Evolutionary conservation across 257 asterid genomes (phyloP).

Genomic region (Sherardia arvensis): DNA sequence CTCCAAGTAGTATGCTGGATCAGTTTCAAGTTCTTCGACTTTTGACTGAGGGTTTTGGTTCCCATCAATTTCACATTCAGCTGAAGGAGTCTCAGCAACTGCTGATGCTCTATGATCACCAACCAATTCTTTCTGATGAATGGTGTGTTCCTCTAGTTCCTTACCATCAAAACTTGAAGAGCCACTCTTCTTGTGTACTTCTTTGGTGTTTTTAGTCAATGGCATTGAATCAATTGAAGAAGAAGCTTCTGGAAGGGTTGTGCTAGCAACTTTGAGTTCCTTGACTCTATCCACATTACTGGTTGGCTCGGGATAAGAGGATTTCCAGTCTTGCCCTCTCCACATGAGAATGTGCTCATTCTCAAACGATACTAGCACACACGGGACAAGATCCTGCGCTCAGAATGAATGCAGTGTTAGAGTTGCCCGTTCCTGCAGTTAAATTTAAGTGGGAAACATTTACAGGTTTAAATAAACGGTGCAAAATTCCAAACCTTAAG

Average conservation of each 20-base stretch:
- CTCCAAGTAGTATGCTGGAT: conserved; percentile 16
- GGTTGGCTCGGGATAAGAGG: conserved; percentile 31
- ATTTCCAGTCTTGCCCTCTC: conserved; percentile 80
- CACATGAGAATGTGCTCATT: conserved; percentile 74
- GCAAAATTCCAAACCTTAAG: conserved; percentile 51
- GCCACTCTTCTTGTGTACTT: conserved; percentile 5
- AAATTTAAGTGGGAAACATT: neutral
- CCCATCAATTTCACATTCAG: conserved; percentile 9
- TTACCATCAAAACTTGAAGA: conserved; percentile 17
- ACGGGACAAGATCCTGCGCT: conserved; percentile 88
- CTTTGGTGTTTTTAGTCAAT: neutral
- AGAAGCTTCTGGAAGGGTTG: conserved; percentile 9
- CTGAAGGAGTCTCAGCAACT: conserved; percentile 19
- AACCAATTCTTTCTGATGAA: conserved; percentile 12
- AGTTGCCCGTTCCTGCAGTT: neutral
- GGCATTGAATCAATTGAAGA: conserved; percentile 17
- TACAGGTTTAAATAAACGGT: neutral
- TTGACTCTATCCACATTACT: conserved; percentile 23
- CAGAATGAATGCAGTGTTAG: conserved; percentile 5
- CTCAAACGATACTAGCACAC: conserved; percentile 84
- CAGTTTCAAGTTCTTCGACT: conserved; percentile 20
- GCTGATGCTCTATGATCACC: conserved; percentile 13
- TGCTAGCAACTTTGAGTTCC: conserved; percentile 21
- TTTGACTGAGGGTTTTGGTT: conserved; percentile 14
- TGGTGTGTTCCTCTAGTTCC: conserved; percentile 19